phyloP scores from a whole-genome alignment of 1,284 basidiomycete genomes.

The Bondarzewia mesenterica region DNA sequence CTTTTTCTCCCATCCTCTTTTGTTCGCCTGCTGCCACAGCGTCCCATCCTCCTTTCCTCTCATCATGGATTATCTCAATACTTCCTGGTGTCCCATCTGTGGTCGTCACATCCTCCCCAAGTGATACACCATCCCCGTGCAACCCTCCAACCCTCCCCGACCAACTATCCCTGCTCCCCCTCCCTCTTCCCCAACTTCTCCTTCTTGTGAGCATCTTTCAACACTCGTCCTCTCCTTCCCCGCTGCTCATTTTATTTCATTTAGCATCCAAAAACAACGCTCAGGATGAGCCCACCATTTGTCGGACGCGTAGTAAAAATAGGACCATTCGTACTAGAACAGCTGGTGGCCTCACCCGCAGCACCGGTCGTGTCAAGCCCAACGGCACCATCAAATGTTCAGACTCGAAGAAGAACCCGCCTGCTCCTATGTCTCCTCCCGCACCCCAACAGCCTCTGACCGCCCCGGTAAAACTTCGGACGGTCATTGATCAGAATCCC shows the following conservation, averaged over 20 bases:
- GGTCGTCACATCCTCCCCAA: conserved; percentile 64
- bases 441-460: conserved; percentile 7
- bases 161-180: conserved; percentile 18
- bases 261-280: conserved; percentile 21
- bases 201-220: conserved; percentile 20
- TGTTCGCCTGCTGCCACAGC: no score
- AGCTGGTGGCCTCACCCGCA: conserved; percentile 48
- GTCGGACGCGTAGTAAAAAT: conserved; percentile 29
- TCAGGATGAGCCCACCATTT: conserved; percentile 15
- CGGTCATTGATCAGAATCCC: conserved; percentile 67
- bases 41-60: no score
- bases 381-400: conserved; percentile 44
- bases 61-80: conserved; percentile 32
- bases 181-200: conserved; percentile 18
- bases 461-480: conserved; percentile 38
- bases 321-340: conserved; percentile 31
- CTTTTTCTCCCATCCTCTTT: no score
- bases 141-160: no score
- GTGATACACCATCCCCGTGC: conserved; percentile 47
- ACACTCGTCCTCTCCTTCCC: conserved; percentile 9
- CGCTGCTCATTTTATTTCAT: conserved; percentile 5
- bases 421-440: conserved; percentile 17
- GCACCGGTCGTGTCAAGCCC: conserved; percentile 49
- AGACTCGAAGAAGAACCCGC: conserved; percentile 22
- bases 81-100: conserved; percentile 69